phyloP scores from a whole-genome alignment of 768 basidiomycete species.

The Termitomyces sp. region DNA sequence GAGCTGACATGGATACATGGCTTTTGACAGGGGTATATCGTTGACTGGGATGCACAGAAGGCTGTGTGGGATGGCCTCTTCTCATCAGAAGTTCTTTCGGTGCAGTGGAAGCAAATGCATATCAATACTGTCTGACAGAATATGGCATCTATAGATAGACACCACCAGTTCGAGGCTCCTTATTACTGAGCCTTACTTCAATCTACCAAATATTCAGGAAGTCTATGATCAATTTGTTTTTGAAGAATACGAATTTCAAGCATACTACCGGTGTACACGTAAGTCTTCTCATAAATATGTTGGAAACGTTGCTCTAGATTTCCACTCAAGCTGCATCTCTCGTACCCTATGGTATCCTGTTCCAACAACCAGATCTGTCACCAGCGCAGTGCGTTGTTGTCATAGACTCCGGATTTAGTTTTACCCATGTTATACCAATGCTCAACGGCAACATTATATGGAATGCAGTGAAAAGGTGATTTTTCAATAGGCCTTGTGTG shows the following conservation, averaged over 20 bases:
- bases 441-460: constrained; percentile 70
- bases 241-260: constrained; percentile 91
- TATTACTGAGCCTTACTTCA: constrained; percentile 93
- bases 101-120: constrained; percentile 22
- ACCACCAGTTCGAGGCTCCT: constrained; percentile 69
- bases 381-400: constrained; percentile 75
- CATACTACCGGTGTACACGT: constrained; percentile 82
- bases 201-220: constrained; percentile 87
- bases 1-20: constrained; percentile 16
- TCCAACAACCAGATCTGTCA: constrained; percentile 40
- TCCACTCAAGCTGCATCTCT: constrained; percentile 64
- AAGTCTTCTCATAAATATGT: constrained; percentile 25
- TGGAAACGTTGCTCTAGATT: constrained; percentile 6
- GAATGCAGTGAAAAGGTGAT: constrained; percentile 77
- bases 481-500: constrained; percentile 2
- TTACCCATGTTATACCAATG: constrained; percentile 86
- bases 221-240: constrained; percentile 94
- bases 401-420: constrained; percentile 91
- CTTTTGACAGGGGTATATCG: constrained; percentile 70
- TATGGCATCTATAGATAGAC: constrained; percentile 48
- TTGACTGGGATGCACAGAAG: constrained; percentile 95
- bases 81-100: constrained; percentile 63
- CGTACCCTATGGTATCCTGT: constrained; percentile 71
- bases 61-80: constrained; percentile 91
- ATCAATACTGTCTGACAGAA: background rate